Conservation (phyloP, 2,329 filamentous ascomycete genomes). For the Fusarium beomiforme region DNA sequence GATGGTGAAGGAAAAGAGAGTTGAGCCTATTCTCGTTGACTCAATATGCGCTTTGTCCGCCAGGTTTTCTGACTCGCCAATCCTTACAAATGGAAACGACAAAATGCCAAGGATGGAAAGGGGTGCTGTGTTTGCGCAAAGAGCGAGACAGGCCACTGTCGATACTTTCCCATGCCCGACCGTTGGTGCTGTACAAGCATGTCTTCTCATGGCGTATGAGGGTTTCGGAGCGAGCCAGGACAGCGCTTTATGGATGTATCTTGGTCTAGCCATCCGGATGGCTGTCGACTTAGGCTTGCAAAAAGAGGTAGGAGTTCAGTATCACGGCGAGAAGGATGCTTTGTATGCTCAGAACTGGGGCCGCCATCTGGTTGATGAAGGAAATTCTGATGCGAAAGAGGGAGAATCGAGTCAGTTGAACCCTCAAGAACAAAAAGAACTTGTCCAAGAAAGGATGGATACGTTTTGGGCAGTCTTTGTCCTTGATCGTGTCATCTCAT, state of each 20-base stretch:
- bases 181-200: conserved; percentile 85
- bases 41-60: conserved; percentile 85
- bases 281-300: conserved; percentile 83
- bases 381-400: conserved; percentile 53
- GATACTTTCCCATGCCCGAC: conserved; percentile 86
- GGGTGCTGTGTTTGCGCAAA: conserved; percentile 80
- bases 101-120: conserved; percentile 70
- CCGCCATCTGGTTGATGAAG: conserved; percentile 47
- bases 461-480: conserved; percentile 94
- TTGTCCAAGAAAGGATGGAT: conserved; percentile 84
- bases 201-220: conserved; percentile 85
- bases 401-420: conserved; percentile 55
- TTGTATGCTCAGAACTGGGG: conserved; percentile 59
- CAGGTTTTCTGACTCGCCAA: conserved; percentile 75
- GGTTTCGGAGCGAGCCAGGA: conserved; percentile 90
- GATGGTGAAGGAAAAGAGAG: conserved; percentile 81
- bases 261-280: conserved; percentile 87
- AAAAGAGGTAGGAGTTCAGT: conserved; percentile 78
- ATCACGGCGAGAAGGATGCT: conserved; percentile 64
- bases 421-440: conserved; percentile 66
- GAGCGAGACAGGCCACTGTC: conserved; percentile 83
- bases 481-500: conserved; percentile 86
- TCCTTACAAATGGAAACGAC: conserved; percentile 58
- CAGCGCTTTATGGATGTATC: conserved; percentile 92
- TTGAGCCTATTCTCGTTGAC: conserved; percentile 87